phyloP scores from a whole-genome alignment of 345 rosid genomes.

The Boechera divaricarpa region DNA sequence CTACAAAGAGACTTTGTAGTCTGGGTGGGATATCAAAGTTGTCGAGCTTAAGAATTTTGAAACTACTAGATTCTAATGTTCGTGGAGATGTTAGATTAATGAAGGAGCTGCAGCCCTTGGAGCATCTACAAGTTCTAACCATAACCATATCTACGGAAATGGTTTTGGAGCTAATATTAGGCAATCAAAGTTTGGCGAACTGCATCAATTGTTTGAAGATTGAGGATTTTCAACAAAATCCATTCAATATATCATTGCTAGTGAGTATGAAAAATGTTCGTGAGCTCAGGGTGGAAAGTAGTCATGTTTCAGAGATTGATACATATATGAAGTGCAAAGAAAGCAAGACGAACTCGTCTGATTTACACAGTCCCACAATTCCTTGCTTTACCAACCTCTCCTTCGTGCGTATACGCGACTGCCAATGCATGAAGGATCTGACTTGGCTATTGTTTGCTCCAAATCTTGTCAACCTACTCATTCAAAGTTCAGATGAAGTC shows the following conservation, averaged over 20 bases:
- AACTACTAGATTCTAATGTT: background rate
- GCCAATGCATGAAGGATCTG: background rate
- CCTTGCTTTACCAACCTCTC: background rate
- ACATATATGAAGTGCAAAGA: background rate
- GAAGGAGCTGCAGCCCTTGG: background rate
- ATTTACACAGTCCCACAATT: background rate
- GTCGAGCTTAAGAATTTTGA: background rate
- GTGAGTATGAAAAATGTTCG: background rate
- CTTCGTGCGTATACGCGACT: accelerated
- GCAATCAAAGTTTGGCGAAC: background rate
- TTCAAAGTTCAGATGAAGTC: accelerated
- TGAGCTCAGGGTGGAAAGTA: accelerated
- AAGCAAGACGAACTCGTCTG: background rate
- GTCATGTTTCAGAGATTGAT: background rate
- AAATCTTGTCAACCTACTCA: background rate
- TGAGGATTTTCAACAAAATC: accelerated
- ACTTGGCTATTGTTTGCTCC: slow-evolving; percentile 14
- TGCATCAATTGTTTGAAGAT: background rate
- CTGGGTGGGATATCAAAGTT: background rate
- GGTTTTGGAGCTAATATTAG: background rate
- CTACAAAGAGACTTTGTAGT: background rate
- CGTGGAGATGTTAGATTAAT: background rate
- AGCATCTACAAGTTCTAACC: background rate
- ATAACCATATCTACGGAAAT: background rate
- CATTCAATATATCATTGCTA: background rate